These are phyloP conservation scores for Colletotrichum somersetense DNA, from an alignment of 2,329 filamentous ascomycete genomes.

Conservation along the genomic window DNA sequence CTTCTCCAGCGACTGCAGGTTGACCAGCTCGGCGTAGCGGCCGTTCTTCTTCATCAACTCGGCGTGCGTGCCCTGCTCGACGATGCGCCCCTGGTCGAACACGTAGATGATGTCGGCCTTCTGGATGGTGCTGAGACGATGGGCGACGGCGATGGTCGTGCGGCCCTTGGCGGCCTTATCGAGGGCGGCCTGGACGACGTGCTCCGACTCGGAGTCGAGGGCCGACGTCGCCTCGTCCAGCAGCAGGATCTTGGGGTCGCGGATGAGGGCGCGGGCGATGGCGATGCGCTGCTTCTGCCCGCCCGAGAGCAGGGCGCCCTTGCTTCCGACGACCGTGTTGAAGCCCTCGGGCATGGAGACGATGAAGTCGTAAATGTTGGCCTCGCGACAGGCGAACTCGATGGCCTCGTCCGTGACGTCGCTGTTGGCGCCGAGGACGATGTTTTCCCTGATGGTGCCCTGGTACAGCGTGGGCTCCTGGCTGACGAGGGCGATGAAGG, in stretches of 20 bases:
- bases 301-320: constrained; percentile 86
- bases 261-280: constrained; percentile 89
- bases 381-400: constrained; percentile 84
- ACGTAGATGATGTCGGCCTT: constrained; percentile 96
- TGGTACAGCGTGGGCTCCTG: constrained; percentile 97
- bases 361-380: constrained; percentile 95
- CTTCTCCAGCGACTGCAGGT: constrained; percentile 82
- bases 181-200: constrained; percentile 83
- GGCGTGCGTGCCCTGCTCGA: constrained; percentile 84
- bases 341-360: constrained; percentile 88
- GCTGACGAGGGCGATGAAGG: constrained; percentile 86
- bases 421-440: constrained; percentile 79
- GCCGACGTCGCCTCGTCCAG: constrained; percentile 86
- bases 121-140: constrained; percentile 92
- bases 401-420: constrained; percentile 79
- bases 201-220: constrained; percentile 81
- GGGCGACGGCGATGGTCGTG: constrained; percentile 94
- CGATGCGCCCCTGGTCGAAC: constrained; percentile 89
- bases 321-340: constrained; percentile 86
- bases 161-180: constrained; percentile 86
- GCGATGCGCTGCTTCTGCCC: constrained; percentile 96
- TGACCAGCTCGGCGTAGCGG: constrained; percentile 83
- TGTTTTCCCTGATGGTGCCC: constrained; percentile 91
- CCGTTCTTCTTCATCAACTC: constrained; percentile 79
- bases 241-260: constrained; percentile 89